Conservation (phyloP, 2,329 filamentous ascomycete genomes). For the Lecanoromycetidae sp. region DNA sequence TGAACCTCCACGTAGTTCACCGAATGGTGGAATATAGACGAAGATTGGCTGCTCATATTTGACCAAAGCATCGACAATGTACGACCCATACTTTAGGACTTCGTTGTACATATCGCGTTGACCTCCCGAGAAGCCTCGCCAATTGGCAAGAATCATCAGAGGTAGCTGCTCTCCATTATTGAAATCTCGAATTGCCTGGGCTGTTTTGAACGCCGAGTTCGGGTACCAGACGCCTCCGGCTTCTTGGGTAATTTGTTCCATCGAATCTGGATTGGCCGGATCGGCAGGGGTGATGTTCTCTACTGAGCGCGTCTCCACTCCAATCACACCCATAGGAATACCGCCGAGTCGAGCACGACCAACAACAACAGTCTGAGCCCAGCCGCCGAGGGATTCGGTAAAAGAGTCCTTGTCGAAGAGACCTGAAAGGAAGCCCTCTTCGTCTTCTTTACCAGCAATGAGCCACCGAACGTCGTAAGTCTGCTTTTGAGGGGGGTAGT, state of each 20-base stretch:
- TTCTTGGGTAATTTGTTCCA: conserved; percentile 87
- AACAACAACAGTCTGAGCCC: conserved; percentile 93
- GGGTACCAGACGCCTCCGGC: conserved; percentile 99
- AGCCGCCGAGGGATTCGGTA: conserved; percentile 89
- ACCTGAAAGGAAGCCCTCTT: conserved; percentile 75
- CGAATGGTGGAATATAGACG: conserved; percentile 93
- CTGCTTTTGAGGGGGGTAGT: conserved; percentile 66
- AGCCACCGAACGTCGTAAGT: conserved; percentile 89
- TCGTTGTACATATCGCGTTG: conserved; percentile 99
- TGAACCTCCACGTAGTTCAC: conserved; percentile 94
- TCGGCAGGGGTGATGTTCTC: conserved; percentile 96
- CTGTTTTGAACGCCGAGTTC: conserved; percentile 99
- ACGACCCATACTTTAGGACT: conserved; percentile 97
- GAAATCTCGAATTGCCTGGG: conserved; percentile 97
- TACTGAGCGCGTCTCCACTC: conserved; percentile 85
- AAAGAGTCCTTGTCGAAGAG: conserved; percentile 96
- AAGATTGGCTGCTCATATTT: conserved; percentile 98
- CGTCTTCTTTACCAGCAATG: conserved; percentile 76
- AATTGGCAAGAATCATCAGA: conserved; percentile 98
- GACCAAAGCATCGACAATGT: conserved; percentile 95
- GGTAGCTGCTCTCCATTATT: conserved; percentile 97
- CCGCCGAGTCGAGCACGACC: conserved; percentile 92
- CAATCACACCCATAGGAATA: conserved; percentile 97
- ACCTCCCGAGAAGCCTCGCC: conserved; percentile 99
- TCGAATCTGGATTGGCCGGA: conserved; percentile 95